phyloP scores from a whole-genome alignment of 2,329 filamentous ascomycete genomes.

The Arthroderma sp. region DNA sequence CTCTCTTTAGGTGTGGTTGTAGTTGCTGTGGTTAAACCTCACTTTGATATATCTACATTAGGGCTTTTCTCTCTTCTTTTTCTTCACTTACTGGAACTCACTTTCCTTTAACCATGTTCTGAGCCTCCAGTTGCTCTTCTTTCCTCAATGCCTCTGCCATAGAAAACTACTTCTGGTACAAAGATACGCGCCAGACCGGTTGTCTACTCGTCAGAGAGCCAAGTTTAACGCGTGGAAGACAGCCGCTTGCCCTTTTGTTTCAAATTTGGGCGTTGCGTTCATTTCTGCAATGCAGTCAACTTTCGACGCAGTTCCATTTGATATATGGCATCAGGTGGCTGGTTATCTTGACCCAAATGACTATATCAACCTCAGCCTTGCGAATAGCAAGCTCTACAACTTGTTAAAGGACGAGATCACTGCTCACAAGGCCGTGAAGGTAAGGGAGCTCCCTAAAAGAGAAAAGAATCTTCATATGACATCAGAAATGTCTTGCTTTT shows the following conservation, averaged over 20 bases:
- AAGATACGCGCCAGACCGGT: no score
- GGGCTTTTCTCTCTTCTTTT: not conserved
- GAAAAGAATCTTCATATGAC: not conserved
- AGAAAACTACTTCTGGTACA: not conserved
- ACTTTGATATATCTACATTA: not conserved
- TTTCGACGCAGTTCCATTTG: constrained; percentile 46
- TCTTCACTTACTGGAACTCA: not conserved
- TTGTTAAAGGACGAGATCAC: constrained; percentile 45
- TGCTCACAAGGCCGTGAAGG: constrained; percentile 47
- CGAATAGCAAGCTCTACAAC: constrained; percentile 41
- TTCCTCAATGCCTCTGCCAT: not conserved
- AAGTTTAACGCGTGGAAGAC: not conserved
- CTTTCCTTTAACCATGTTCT: not conserved
- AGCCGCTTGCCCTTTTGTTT: not conserved
- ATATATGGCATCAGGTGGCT: constrained; percentile 51
- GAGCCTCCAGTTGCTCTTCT: not conserved
- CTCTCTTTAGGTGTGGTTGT: not conserved
- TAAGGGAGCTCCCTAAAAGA: constrained; percentile 27
- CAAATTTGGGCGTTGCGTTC: not conserved
- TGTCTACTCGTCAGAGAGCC: no score
- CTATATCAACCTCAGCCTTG: constrained; percentile 44
- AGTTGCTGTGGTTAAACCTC: not conserved
- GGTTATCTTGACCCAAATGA: constrained; percentile 46
- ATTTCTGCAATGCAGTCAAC: constrained; percentile 11
- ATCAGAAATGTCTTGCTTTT: not conserved